Conservation (phyloP, 345 rosid genomes). For the Isatis tinctoria region DNA sequence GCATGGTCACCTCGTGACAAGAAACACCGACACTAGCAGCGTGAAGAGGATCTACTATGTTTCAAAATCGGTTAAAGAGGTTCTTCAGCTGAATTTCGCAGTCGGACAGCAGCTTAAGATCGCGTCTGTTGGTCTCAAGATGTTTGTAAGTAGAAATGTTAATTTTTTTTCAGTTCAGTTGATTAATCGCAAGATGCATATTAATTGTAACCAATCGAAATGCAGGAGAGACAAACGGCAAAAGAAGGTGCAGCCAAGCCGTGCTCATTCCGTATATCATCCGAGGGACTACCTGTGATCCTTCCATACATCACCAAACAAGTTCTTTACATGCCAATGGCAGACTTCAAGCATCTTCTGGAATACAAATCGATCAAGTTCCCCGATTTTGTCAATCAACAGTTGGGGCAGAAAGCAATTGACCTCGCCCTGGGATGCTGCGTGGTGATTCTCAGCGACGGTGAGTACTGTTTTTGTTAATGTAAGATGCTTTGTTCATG, state of each 20-base stretch:
- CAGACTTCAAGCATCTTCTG: conserved; percentile 83
- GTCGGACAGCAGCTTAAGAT: conserved; percentile 96
- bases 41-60: conserved; percentile 94
- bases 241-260: conserved; percentile 67
- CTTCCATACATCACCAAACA: conserved; percentile 89
- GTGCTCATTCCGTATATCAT: conserved; percentile 88
- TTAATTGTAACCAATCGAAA: neutral
- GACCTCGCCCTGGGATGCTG: conserved; percentile 81
- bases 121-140: conserved; percentile 88
- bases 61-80: conserved; percentile 81
- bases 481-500: neutral
- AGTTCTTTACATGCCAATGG: conserved; percentile 53
- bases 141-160: conserved; percentile 74
- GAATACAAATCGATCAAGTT: conserved; percentile 78
- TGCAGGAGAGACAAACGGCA: conserved; percentile 81
- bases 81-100: conserved; percentile 68
- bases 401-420: conserved; percentile 64
- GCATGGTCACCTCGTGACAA: conserved; percentile 65
- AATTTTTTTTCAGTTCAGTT: neutral
- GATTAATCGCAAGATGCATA: neutral
- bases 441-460: conserved; percentile 57
- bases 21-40: conserved; percentile 66
- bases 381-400: conserved; percentile 59
- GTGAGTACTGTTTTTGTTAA: conserved; percentile 36
- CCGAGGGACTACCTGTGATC: conserved; percentile 89